Base-by-base conservation (phyloP, 2,329 filamentous ascomycete genomes). In the Dactylonectria estremocensis region DNA sequence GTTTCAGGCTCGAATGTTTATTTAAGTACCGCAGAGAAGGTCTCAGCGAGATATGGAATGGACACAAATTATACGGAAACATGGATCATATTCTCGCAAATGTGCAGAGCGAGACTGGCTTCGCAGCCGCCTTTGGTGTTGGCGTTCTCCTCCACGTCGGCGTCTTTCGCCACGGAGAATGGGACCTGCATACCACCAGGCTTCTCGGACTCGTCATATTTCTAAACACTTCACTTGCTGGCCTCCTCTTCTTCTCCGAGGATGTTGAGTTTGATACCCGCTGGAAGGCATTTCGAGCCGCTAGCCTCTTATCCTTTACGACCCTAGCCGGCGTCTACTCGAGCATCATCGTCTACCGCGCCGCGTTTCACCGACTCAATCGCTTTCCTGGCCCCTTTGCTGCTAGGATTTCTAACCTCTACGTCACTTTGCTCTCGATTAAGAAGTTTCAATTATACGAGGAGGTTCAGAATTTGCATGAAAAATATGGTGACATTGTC, bases 401-500 rank as follows among this genome's bases (percentile, higher is more conserved):
- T 16, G 68, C 66, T 3, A 61, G 58, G 1, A n/a, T 69, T 1
- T 70, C 68, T 3, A 60, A 61, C 10, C 52, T 69, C 18, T 69
- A 70, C 11, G 61, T 64, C 11, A 69, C 49, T n/a, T 54, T 43
- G 11, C 46, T 63, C 14, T 57, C 61, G 0, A 49, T 49, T 1
- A 61, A 68, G 7, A 60, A 37, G 0, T 48, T 66, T 2, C 61
- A 66, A 13, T 24, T 61, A 1, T 57, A 70, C 10, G 68, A 69
- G 16, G 61, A 70, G 8, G 53, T 69, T 1, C 66, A 69, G n/a
- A 43, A 53, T 4, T 52, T 66, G 11, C 68, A 70, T 2, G 45
- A 64, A 5, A 57, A 54, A 2, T 70, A 70, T 7, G 68, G 66
- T 3, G 68, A 70, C 13, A 61, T 70, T 64, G 68, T 70, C n/a